phyloP scores from a whole-genome alignment of 129 eudicot genomes.

The Tanacetum coccineum region DNA sequence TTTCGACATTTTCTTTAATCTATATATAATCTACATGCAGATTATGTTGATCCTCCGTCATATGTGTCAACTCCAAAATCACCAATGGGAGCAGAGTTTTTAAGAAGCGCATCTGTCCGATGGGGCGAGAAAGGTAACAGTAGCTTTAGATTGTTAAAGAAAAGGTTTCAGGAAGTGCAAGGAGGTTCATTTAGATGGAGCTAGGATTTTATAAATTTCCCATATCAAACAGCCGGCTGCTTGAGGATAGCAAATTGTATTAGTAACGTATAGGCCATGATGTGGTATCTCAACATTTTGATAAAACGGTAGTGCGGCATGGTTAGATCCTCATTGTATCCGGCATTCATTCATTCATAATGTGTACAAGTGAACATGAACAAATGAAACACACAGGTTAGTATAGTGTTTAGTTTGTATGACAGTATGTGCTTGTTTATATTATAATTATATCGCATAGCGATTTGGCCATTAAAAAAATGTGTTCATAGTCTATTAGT shows the following conservation, averaged over 20 bases:
- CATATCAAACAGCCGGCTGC: background rate
- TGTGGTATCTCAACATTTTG: background rate
- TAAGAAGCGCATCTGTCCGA: constrained; percentile 57
- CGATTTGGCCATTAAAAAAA: background rate
- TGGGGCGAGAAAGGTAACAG: constrained; percentile 75
- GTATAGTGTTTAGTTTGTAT: background rate
- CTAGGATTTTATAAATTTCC: constrained; percentile 8
- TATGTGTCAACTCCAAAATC: constrained; percentile 43
- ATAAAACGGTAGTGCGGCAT: background rate
- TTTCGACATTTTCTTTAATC: background rate
- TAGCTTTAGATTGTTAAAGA: constrained; percentile 76
- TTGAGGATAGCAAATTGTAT: background rate
- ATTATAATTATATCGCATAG: background rate
- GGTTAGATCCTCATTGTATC: constrained; percentile 2
- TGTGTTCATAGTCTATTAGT: too few species aligned
- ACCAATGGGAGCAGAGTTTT: constrained; percentile 55
- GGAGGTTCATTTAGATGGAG: constrained; percentile 45
- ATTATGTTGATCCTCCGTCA: constrained; percentile 52
- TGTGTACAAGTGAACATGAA: constrained; percentile 24
- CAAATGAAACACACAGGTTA: background rate
- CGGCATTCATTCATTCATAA: constrained; percentile 21
- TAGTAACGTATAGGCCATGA: background rate
- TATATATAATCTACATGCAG: constrained; percentile 32
- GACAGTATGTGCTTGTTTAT: background rate
- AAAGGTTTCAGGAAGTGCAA: constrained; percentile 60